Evolutionary conservation across 2,329 filamentous ascomycete genomes (phyloP).

Genomic region (Xylogone sp.): DNA sequence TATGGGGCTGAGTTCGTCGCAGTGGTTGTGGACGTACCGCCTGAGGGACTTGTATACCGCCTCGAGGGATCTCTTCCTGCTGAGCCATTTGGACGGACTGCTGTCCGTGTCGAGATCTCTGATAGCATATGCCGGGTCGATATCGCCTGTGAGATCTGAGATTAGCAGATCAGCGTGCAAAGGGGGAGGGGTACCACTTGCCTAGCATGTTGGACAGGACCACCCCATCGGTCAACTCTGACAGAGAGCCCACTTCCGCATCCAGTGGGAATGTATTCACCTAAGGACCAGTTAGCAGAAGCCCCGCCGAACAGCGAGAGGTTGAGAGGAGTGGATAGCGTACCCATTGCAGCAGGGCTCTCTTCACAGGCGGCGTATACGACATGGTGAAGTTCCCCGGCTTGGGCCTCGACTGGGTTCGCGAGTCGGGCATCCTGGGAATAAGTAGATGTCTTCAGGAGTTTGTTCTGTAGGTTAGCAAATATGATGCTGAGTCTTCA

Average conservation of each 20-base stretch:
- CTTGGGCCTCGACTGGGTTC: not conserved
- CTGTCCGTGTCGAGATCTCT: constrained; percentile 46
- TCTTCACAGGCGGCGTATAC: constrained; percentile 38
- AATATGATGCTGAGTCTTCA: constrained; percentile 10
- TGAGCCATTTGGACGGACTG: constrained; percentile 27
- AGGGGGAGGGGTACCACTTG: constrained; percentile 30
- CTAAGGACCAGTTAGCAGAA: constrained; percentile 18
- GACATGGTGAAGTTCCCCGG: constrained; percentile 14
- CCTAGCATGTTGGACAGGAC: constrained; percentile 29
- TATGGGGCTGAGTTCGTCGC: constrained; percentile 47
- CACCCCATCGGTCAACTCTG: constrained; percentile 30
- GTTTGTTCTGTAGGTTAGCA: constrained; percentile 8
- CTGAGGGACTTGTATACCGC: constrained; percentile 51
- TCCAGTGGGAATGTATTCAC: constrained; percentile 31
- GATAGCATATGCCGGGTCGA: constrained; percentile 54
- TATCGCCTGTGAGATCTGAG: constrained; percentile 50
- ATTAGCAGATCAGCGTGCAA: constrained; percentile 10
- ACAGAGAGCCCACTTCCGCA: constrained; percentile 21
- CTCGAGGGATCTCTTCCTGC: constrained; percentile 49
- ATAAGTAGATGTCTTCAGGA: not conserved
- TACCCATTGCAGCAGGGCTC: constrained; percentile 55
- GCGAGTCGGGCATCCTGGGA: constrained; percentile 2
- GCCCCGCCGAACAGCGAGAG: not conserved
- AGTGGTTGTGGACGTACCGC: constrained; percentile 51
- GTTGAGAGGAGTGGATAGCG: constrained; percentile 17